phyloP scores from a whole-genome alignment of 805 yeast species.

The Wickerhamiella australiensis region DNA sequence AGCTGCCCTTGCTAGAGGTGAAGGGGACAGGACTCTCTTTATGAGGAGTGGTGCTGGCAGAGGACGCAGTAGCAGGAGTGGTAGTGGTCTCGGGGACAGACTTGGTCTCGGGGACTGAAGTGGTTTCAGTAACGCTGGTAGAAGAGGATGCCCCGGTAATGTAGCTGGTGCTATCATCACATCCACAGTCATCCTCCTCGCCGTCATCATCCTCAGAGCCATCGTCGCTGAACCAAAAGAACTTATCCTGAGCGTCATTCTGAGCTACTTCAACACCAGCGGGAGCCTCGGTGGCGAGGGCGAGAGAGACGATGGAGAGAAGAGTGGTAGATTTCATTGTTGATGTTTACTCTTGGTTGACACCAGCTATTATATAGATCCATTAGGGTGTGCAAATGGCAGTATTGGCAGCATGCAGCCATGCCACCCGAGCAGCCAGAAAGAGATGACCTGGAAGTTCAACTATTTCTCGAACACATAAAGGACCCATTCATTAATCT shows the following conservation, averaged over 20 bases:
- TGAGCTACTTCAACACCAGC: background rate
- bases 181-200: slow-evolving; percentile 5
- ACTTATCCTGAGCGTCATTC: background rate
- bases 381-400: background rate
- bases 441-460: background rate
- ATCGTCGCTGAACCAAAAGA: background rate
- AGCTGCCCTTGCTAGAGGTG: background rate
- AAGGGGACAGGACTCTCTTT: background rate
- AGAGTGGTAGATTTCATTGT: slow-evolving; percentile 7
- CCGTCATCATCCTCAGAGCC: background rate
- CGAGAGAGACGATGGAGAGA: background rate
- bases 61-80: background rate
- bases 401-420: background rate
- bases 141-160: background rate
- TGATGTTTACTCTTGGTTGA: background rate
- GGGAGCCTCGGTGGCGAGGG: background rate
- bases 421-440: background rate
- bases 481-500: too few species aligned
- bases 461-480: too few species aligned
- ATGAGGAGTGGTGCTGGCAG: background rate
- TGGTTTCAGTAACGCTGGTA: background rate
- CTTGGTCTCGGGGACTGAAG: background rate
- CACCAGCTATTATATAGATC: background rate
- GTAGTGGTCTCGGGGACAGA: too few species aligned
- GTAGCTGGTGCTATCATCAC: background rate